Percentiles rank a stretch among this genome's conserved stretches.
These are phyloP conservation scores for Amphibolis antarctica DNA, from an alignment of 106 monocot genomes.

Conservation along the genomic window DNA sequence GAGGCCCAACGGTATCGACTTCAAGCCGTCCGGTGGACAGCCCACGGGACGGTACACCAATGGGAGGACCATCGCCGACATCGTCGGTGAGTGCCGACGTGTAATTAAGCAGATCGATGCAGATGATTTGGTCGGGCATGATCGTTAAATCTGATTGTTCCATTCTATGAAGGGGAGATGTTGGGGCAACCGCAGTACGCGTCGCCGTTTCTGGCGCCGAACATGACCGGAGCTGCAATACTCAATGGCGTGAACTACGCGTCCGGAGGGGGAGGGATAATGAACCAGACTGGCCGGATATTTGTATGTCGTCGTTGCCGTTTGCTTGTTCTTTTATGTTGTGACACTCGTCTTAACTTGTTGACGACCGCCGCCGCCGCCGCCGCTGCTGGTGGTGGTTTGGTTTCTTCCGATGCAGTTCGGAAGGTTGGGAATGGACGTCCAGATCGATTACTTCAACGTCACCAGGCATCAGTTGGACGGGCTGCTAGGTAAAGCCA, in stretches of 20 bases:
- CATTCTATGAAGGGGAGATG: slow-evolving; percentile 35
- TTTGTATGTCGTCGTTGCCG: slow-evolving; percentile 29
- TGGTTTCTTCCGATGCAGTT: slow-evolving; percentile 18
- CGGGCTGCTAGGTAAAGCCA: slow-evolving; percentile 38
- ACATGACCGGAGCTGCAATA: slow-evolving; percentile 44
- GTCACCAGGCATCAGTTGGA: slow-evolving; percentile 54
- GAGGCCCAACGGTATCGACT: slow-evolving; percentile 73
- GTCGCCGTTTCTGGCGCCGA: slow-evolving; percentile 53
- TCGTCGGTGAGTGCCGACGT: slow-evolving; percentile 43
- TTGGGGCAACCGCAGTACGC: slow-evolving; percentile 39
- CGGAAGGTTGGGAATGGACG: slow-evolving; percentile 68
- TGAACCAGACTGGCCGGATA: slow-evolving; percentile 64
- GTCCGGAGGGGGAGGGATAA: slow-evolving; percentile 76
- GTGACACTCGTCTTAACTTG: no score
- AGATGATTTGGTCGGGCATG: neutral
- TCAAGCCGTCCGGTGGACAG: slow-evolving; percentile 49
- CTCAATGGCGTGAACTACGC: slow-evolving; percentile 82
- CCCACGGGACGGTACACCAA: slow-evolving; percentile 86
- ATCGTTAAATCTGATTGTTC: neutral
- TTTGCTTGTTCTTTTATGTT: no score
- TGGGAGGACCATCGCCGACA: slow-evolving; percentile 78
- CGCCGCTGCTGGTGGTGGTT: no score
- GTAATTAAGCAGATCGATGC: no score
- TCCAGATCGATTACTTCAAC: slow-evolving; percentile 81
- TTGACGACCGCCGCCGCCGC: no score